Evolutionary conservation across 192 early-diverging fungal species (phyloP).

Genomic region (Coemansia sp.): DNA sequence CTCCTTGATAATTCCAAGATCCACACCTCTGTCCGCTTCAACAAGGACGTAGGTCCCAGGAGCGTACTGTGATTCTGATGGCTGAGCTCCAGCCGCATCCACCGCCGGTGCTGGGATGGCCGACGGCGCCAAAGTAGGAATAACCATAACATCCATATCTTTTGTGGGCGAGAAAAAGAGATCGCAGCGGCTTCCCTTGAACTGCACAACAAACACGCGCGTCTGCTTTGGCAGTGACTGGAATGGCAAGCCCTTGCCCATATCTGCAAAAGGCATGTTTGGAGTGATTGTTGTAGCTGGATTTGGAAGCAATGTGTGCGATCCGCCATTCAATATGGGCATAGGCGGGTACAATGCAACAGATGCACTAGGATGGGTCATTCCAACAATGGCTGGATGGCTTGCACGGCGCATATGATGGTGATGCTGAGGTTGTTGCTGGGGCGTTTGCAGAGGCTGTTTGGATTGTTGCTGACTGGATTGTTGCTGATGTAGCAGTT

Average conservation of each 20-base stretch:
- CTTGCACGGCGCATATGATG: slow-evolving; percentile 44
- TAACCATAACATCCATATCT: slow-evolving; percentile 22
- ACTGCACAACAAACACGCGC: slow-evolving; percentile 52
- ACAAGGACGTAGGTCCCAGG: slow-evolving; percentile 40
- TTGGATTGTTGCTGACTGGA: slow-evolving; percentile 13
- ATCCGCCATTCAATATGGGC: slow-evolving; percentile 7
- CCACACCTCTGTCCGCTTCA: slow-evolving; percentile 53
- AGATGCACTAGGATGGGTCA: slow-evolving; percentile 10
- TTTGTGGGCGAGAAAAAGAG: slow-evolving; percentile 41
- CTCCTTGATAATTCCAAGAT: slow-evolving; percentile 44
- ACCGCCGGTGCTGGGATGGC: slow-evolving; percentile 9
- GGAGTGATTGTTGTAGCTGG: slow-evolving; percentile 49
- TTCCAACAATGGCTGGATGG: slow-evolving; percentile 27
- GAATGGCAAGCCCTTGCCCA: slow-evolving; percentile 49
- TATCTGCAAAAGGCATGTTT: slow-evolving; percentile 54
- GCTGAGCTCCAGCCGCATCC: background rate
- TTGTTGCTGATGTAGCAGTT: slow-evolving; percentile 5
- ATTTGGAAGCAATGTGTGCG: slow-evolving; percentile 43
- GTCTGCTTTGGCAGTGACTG: slow-evolving; percentile 35
- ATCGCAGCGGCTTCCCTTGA: slow-evolving; percentile 47
- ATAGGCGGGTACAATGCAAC: slow-evolving; percentile 11
- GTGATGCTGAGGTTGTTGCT: background rate
- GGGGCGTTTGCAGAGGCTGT: background rate
- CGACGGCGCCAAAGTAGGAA: slow-evolving; percentile 30
- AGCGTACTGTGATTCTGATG: slow-evolving; percentile 11